These are phyloP conservation scores for Sutorius australiensis DNA, from an alignment of 768 basidiomycete species.

Conservation along the genomic window DNA sequence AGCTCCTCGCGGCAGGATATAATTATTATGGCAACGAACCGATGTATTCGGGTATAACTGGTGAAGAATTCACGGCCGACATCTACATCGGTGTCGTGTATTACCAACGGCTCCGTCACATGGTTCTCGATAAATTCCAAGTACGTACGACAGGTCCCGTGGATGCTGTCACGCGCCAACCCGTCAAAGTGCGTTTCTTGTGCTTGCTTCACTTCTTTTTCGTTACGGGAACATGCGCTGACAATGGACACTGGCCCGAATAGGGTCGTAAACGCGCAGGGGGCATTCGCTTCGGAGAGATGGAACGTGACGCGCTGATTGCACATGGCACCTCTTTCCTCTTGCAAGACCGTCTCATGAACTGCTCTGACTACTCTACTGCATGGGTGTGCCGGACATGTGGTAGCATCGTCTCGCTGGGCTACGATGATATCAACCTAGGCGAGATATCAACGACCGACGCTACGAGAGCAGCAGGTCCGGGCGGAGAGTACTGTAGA, in stretches of 20 bases:
- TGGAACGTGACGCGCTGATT: slow-evolving; percentile 98
- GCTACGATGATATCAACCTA: slow-evolving; percentile 84
- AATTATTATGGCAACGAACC: slow-evolving; percentile 99
- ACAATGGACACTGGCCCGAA: slow-evolving; percentile 3
- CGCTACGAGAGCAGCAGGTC: slow-evolving; percentile 57
- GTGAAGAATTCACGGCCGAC: slow-evolving; percentile 96
- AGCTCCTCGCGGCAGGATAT: slow-evolving; percentile 90
- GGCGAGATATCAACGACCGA: slow-evolving; percentile 56
- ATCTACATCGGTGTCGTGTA: slow-evolving; percentile 99
- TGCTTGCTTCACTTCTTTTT: neutral
- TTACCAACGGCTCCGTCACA: slow-evolving; percentile 97
- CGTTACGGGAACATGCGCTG: neutral
- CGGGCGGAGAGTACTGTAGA: slow-evolving; percentile 91
- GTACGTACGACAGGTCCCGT: slow-evolving; percentile 98
- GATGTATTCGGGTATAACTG: slow-evolving; percentile 99
- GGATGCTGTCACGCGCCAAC: slow-evolving; percentile 92
- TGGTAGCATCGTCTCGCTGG: slow-evolving; percentile 92
- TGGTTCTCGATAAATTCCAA: slow-evolving; percentile 99
- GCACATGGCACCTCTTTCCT: slow-evolving; percentile 99
- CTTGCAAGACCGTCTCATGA: slow-evolving; percentile 97
- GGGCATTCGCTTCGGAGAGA: slow-evolving; percentile 99
- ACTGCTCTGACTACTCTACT: slow-evolving; percentile 99
- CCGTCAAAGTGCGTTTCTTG: slow-evolving; percentile 73
- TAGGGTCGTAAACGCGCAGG: slow-evolving; percentile 97
- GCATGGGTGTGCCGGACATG: slow-evolving; percentile 98